Conservation (phyloP, 768 basidiomycete species). For the Podaxis sp. region DNA sequence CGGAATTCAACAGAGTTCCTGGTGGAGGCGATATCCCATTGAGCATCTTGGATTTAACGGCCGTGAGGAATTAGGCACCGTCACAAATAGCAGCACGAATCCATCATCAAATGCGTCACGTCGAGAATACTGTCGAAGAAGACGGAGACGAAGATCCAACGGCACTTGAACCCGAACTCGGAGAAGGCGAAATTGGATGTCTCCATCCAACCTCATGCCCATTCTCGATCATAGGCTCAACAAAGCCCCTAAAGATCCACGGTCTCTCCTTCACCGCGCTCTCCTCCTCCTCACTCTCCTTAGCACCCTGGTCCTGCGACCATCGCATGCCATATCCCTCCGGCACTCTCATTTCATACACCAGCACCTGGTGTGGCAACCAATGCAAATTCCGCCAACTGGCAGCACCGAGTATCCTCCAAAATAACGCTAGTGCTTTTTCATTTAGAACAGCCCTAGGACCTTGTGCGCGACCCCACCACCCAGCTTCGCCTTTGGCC, state of each 20-base stretch:
- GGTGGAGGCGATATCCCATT: no score
- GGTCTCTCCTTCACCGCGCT: conserved; percentile 17
- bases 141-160: neutral
- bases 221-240: conserved; percentile 68
- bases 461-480: conserved; percentile 61
- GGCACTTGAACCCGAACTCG: neutral
- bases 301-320: conserved; percentile 45
- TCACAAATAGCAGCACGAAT: neutral
- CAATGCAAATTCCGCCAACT: conserved; percentile 68
- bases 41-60: no score
- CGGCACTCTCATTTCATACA: conserved; percentile 57
- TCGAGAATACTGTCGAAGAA: neutral
- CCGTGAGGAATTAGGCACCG: neutral
- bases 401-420: conserved; percentile 47
- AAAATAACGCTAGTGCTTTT: conserved; percentile 47
- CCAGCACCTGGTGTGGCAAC: conserved; percentile 59
- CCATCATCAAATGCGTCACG: neutral
- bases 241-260: conserved; percentile 63
- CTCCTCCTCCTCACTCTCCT: conserved; percentile 9
- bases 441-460: conserved; percentile 53
- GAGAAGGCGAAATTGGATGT: conserved; percentile 28
- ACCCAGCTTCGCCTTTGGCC: conserved; percentile 34
- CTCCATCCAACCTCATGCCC: conserved; percentile 64
- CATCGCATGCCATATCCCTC: conserved; percentile 71
- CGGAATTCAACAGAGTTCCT: no score